Percentiles rank a stretch among this genome's conserved stretches.
Conservation (phyloP, 2,329 filamentous ascomycete genomes). For the Claviceps cyperi region DNA sequence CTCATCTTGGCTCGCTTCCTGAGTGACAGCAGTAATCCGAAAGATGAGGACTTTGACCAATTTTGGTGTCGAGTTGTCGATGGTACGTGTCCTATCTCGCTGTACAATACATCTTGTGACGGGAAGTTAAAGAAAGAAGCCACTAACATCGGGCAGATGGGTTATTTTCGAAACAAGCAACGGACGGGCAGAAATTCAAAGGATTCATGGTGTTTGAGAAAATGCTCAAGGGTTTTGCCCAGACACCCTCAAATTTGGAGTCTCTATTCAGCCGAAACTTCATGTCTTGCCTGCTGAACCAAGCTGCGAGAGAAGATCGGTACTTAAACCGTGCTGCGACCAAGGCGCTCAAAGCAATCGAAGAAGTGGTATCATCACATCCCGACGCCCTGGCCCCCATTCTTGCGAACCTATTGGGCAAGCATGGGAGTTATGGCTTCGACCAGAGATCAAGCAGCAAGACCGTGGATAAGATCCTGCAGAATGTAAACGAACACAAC, state of each 20-base stretch:
- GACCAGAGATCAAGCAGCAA: conserved; percentile 78
- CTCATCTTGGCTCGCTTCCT: conserved; percentile 49
- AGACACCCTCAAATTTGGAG: conserved; percentile 30
- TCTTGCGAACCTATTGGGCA: conserved; percentile 52
- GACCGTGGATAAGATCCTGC: conserved; percentile 61
- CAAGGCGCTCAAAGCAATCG: conserved; percentile 59
- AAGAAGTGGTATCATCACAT: conserved; percentile 46
- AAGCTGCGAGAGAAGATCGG: conserved; percentile 61
- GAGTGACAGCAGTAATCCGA: conserved; percentile 18
- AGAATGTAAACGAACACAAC: conserved; percentile 41
- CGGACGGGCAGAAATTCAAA: conserved; percentile 79
- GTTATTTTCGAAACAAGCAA: conserved; percentile 68
- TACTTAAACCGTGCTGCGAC: conserved; percentile 68
- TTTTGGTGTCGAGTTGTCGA: conserved; percentile 85
- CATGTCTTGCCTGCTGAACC: conserved; percentile 68
- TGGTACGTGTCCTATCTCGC: conserved; percentile 37
- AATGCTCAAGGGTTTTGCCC: conserved; percentile 43
- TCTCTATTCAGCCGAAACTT: conserved; percentile 71
- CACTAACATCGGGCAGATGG: conserved; percentile 42
- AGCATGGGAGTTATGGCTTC: conserved; percentile 61
- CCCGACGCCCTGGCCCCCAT: conserved; percentile 45
- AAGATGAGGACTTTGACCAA: conserved; percentile 44
- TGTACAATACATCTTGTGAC: background rate
- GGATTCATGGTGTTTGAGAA: conserved; percentile 80
- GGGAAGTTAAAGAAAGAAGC: background rate